phyloP scores from a whole-genome alignment of 805 yeast species.

The Komagataella pastoris region DNA sequence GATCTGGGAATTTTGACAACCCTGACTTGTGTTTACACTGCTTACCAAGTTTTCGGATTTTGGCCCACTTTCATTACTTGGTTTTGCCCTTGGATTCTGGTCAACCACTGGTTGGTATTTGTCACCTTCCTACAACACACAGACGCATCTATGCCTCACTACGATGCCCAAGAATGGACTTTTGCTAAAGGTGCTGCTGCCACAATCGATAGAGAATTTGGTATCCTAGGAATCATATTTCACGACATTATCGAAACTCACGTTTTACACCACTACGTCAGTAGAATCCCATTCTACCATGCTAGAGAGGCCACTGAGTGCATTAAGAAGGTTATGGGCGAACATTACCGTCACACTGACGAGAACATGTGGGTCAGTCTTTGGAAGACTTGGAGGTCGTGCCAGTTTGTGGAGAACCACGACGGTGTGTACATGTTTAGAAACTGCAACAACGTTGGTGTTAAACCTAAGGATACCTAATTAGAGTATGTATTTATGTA shows the following conservation, averaged over 20 bases:
- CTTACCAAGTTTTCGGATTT: conserved; percentile 33
- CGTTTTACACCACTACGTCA: conserved; percentile 41
- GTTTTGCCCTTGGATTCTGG: conserved; percentile 46
- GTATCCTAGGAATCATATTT: conserved; percentile 43
- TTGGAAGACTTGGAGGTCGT: conserved; percentile 46
- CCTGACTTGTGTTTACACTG: conserved; percentile 31
- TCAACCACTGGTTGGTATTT: conserved; percentile 54
- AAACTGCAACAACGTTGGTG: conserved; percentile 36
- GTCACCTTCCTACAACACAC: conserved; percentile 53
- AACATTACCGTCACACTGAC: conserved; percentile 32
- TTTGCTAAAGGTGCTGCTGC: conserved; percentile 59
- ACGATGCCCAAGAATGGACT: conserved; percentile 42
- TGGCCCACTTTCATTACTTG: conserved; percentile 40
- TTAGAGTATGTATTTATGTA: background rate
- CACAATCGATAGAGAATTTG: conserved; percentile 49
- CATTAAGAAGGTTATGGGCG: conserved; percentile 37
- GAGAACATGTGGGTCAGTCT: conserved; percentile 45
- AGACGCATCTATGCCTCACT: conserved; percentile 47
- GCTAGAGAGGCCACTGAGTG: conserved; percentile 41
- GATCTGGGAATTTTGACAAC: conserved; percentile 41
- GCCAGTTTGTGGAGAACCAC: conserved; percentile 63
- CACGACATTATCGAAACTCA: conserved; percentile 49
- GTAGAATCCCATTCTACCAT: conserved; percentile 42
- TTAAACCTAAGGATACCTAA: conserved; percentile 11
- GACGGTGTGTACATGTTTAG: conserved; percentile 56